Base-by-base conservation (phyloP, 352 stramenopile genomes). In the Pythium monospermum region DNA sequence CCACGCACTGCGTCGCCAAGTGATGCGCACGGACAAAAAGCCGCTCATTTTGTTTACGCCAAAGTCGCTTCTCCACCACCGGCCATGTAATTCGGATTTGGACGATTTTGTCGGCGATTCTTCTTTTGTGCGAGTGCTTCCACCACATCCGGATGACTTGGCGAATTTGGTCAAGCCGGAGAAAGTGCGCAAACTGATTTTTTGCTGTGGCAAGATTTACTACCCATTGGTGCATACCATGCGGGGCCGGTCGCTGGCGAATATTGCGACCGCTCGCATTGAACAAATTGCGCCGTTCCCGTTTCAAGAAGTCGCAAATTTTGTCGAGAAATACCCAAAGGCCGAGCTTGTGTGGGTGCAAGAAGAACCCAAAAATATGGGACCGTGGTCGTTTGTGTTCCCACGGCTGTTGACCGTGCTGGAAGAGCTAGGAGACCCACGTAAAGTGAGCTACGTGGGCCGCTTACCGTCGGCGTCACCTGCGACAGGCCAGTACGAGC, bases 291-390 rank as follows among this genome's bases (percentile, higher is more conserved):
- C 96, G 31, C 97, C 97, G 25, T 99, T 99, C 71, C 93, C 97
- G 37, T 99, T 99, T 72, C 75, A 98, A 49, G 80, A 96, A 32
- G 83, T 99, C 35, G 96, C 95, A 12, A 65, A 87, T n/a, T 89
- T 82, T 49, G 80, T 87, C 13, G 67, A 71, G 23, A 73, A 78
- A 39, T 99, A 99, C 66, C 67, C 80, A 8, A 99, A 99, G 54
- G 97, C 96, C 12, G 68, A 97, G 53, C 71, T 99, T 27, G 75
- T 99, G 22, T 99, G 93, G 91, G 83, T 93, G 13, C 97, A 99
- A 68, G 97, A 99, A 67, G 97, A 98, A 60, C 95, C 88, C 19
- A 98, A 98, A 69, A 99, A 99, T 66, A 99, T 99, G 95, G 97
- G 97, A 18, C 82, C 90, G 23, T 99, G 96, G 71, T 76, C 72